phyloP scores from a whole-genome alignment of 805 yeast genomes.

The Saccharomycodes ludwigii region DNA sequence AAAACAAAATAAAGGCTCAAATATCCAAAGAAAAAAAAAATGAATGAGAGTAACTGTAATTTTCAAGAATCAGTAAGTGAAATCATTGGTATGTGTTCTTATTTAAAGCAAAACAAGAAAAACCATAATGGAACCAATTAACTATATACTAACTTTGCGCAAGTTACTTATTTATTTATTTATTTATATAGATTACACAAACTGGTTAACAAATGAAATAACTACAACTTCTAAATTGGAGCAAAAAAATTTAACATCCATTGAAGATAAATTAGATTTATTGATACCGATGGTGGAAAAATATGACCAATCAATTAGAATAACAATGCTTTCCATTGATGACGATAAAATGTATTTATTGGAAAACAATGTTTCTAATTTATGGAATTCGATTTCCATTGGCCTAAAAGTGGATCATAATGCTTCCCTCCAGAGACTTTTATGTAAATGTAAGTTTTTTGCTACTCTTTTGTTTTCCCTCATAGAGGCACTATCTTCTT shows the following conservation, averaged over 20 bases:
- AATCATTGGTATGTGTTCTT: not conserved
- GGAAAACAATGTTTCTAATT: slow-evolving; percentile 21
- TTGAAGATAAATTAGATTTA: slow-evolving; percentile 12
- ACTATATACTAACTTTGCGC: not conserved
- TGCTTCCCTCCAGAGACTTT: slow-evolving; percentile 2
- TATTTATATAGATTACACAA: slow-evolving; percentile 10
- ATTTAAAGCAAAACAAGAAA: not conserved
- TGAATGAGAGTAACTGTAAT: no score
- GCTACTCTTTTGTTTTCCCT: slow-evolving; percentile 22
- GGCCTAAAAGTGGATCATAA: slow-evolving; percentile 14
- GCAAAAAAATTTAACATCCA: slow-evolving; percentile 1
- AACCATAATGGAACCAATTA: not conserved
- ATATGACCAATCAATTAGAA: slow-evolving; percentile 18
- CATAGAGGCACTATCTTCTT: slow-evolving; percentile 17
- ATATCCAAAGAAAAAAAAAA: no score
- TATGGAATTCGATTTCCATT: slow-evolving; percentile 28
- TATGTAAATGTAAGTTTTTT: slow-evolving; percentile 19
- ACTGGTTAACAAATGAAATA: slow-evolving; percentile 13
- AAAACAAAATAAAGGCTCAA: no score
- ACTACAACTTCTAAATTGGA: slow-evolving; percentile 1
- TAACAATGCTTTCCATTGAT: slow-evolving; percentile 11
- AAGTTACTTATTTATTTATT: no score
- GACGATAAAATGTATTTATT: slow-evolving; percentile 13
- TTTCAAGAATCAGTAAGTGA: no score
- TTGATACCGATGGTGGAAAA: slow-evolving; percentile 23